Evolutionary conservation across 106 monocot species (phyloP).

Genomic region (Apostasia shenzhenica): DNA sequence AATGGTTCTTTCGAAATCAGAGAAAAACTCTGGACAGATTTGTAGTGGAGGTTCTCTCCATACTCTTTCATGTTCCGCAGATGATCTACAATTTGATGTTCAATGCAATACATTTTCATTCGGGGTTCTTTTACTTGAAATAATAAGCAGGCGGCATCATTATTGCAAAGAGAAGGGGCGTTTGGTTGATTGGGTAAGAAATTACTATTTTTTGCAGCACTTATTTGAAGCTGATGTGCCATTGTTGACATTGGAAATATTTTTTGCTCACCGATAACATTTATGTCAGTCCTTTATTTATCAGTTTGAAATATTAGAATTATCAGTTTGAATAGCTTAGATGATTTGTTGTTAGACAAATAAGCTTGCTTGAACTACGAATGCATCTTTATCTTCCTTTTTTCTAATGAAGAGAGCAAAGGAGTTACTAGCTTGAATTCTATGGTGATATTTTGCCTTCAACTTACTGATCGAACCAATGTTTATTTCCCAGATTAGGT

Average conservation of each 20-base stretch:
- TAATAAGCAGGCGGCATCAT: conserved; percentile 78
- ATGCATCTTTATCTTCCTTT: too few species aligned
- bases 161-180: conserved; percentile 83
- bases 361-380: too few species aligned
- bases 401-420: too few species aligned
- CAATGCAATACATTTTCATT: conserved; percentile 66
- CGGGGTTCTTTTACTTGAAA: conserved; percentile 85
- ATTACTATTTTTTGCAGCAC: neutral
- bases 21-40: conserved; percentile 27
- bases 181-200: conserved; percentile 79
- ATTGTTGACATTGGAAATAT: neutral
- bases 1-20: conserved; percentile 43
- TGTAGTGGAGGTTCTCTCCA: conserved; percentile 26
- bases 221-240: neutral
- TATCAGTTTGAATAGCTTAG: too few species aligned
- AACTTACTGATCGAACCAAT: too few species aligned
- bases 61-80: conserved; percentile 25
- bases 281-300: neutral
- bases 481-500: too few species aligned
- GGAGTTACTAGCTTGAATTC: too few species aligned
- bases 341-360: too few species aligned
- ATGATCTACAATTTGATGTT: conserved; percentile 37
- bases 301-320: too few species aligned
- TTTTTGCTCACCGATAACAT: neutral
- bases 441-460: too few species aligned